Conservation (phyloP, 1,139 yeast species). For the Pichia sp. region DNA sequence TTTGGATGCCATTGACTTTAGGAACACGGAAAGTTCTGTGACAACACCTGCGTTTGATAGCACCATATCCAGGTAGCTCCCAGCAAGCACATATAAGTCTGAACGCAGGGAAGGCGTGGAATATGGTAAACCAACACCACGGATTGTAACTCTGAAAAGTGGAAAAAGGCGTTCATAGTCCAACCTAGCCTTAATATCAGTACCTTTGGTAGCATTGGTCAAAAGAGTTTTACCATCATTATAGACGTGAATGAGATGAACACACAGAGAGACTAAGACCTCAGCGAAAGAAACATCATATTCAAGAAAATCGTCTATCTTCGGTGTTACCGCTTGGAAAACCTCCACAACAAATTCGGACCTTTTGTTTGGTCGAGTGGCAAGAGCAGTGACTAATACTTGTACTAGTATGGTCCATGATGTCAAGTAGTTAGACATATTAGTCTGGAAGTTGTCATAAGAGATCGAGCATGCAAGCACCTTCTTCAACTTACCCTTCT, state of each 20-base stretch:
- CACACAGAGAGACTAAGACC: conserved; percentile 70
- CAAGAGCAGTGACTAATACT: conserved; percentile 58
- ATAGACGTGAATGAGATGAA: conserved; percentile 60
- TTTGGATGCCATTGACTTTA: conserved; percentile 54
- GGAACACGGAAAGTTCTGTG: conserved; percentile 41
- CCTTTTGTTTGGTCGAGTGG: conserved; percentile 34
- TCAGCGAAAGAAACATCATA: conserved; percentile 62
- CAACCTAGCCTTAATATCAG: conserved; percentile 21
- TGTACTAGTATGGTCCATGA: conserved; percentile 83
- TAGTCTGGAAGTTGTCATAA: conserved; percentile 38
- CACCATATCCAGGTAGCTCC: conserved; percentile 54
- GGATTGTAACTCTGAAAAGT: conserved; percentile 64
- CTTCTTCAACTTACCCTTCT: conserved; percentile 22
- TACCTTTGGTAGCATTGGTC: conserved; percentile 21
- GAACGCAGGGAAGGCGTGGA: conserved; percentile 66
- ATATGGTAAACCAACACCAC: conserved; percentile 63
- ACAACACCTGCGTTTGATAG: conserved; percentile 35
- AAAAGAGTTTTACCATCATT: conserved; percentile 34
- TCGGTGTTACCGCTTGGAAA: conserved; percentile 69
- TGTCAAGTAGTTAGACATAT: conserved; percentile 57
- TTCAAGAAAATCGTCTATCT: conserved; percentile 66
- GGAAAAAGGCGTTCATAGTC: conserved; percentile 49
- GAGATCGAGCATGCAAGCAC: conserved; percentile 39
- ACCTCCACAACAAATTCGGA: conserved; percentile 66
- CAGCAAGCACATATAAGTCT: conserved; percentile 69